Evolutionary conservation across 768 basidiomycete species (phyloP).

Genomic region (Suillus cothurnatus): DNA sequence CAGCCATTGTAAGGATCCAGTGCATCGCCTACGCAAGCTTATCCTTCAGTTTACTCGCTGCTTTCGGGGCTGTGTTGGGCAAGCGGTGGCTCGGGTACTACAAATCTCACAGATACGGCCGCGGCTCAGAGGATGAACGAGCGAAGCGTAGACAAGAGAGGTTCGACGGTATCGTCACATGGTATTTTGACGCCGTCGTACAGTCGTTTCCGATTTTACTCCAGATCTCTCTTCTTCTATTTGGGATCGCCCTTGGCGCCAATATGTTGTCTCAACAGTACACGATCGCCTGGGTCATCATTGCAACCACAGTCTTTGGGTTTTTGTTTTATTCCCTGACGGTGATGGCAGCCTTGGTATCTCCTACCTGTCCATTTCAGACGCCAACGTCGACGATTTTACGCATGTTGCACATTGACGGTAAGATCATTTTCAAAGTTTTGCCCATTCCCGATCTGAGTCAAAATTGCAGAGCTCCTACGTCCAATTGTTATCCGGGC

Average conservation of each 20-base stretch:
- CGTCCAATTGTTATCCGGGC: not conserved
- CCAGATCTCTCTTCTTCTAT: not conserved
- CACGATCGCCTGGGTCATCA: conserved; percentile 3
- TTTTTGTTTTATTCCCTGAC: conserved; percentile 3
- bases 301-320: not conserved
- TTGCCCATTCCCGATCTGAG: not conserved
- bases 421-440: not conserved
- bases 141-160: too few species aligned
- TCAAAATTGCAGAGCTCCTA: not conserved
- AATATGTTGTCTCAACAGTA: not conserved
- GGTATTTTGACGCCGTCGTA: too few species aligned
- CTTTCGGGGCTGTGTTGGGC: not conserved
- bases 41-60: conserved; percentile 13
- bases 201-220: too few species aligned
- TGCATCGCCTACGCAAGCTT: conserved; percentile 15
- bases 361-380: not conserved
- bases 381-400: not conserved
- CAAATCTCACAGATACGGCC: too few species aligned
- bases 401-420: not conserved
- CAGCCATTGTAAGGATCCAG: conserved; percentile 1
- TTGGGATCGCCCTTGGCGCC: conserved; percentile 14
- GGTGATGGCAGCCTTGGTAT: conserved; percentile 4
- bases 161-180: too few species aligned
- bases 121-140: too few species aligned
- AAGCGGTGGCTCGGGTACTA: too few species aligned